phyloP scores from a whole-genome alignment of 345 rosid species.

The Turnera subulata region DNA sequence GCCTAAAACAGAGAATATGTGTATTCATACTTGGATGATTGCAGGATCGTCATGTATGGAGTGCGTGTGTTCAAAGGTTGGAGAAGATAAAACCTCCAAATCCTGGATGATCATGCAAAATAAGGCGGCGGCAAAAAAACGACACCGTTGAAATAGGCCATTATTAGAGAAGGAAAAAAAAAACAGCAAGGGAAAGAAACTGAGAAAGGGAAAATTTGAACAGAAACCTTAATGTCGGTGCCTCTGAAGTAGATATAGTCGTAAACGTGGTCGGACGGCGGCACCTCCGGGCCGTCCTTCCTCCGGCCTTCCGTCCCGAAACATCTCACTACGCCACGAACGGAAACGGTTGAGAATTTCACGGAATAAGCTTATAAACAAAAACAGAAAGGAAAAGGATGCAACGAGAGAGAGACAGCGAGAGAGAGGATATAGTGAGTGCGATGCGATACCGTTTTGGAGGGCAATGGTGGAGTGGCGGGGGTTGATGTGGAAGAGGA shows the following conservation, averaged over 20 bases:
- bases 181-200: background rate
- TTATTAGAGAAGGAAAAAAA: background rate
- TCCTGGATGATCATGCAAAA: too few relatives aligned
- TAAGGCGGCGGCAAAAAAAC: too few relatives aligned
- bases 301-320: slow-evolving; percentile 25
- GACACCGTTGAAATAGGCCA: too few relatives aligned
- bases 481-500: background rate
- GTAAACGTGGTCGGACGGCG: slow-evolving; percentile 19
- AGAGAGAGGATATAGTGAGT: background rate
- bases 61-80: slow-evolving; percentile 26
- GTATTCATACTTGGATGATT: slow-evolving; percentile 41
- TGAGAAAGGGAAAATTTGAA: background rate
- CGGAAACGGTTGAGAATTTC: too few relatives aligned
- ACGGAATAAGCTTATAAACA: too few relatives aligned
- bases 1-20: too few relatives aligned
- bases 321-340: slow-evolving; percentile 9
- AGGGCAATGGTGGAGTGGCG: background rate
- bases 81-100: slow-evolving; percentile 38
- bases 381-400: too few relatives aligned
- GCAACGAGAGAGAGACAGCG: too few relatives aligned
- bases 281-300: slow-evolving; percentile 18
- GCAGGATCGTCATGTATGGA: slow-evolving; percentile 34
- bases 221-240: slow-evolving; percentile 19
- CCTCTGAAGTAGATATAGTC: slow-evolving; percentile 21
- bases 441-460: background rate